These are phyloP conservation scores for Geotrichum cucujoidarum DNA, from an alignment of 1,139 yeast species.

Conservation along the genomic window DNA sequence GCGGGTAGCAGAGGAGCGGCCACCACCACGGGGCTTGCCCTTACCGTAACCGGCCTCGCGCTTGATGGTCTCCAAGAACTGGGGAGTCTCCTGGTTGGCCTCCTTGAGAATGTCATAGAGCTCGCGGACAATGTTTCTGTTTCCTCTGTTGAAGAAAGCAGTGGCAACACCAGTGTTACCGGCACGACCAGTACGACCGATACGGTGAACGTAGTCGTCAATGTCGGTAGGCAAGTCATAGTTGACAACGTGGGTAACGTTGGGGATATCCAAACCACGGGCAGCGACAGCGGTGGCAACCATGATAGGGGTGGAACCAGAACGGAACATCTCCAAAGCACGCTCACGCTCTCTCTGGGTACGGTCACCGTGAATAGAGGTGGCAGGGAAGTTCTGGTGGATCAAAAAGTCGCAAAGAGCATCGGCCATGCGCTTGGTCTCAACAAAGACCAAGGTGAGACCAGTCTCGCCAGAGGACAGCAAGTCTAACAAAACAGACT, in stretches of 20 bases:
- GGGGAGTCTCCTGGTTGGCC: slow-evolving; percentile 97
- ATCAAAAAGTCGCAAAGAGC: slow-evolving; percentile 87
- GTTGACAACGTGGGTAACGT: slow-evolving; percentile 95
- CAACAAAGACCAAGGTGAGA: slow-evolving; percentile 90
- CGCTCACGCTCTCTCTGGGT: slow-evolving; percentile 97
- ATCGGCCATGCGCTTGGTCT: slow-evolving; percentile 98
- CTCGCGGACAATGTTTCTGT: slow-evolving; percentile 84
- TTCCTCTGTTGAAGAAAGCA: slow-evolving; percentile 95
- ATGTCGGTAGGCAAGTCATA: slow-evolving; percentile 94
- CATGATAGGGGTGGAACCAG: slow-evolving; percentile 83
- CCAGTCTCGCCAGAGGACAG: slow-evolving; percentile 73
- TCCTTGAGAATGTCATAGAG: slow-evolving; percentile 81
- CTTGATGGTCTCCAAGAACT: slow-evolving; percentile 71
- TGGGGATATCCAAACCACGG: slow-evolving; percentile 98
- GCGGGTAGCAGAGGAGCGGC: slow-evolving; percentile 33
- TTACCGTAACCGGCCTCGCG: slow-evolving; percentile 71
- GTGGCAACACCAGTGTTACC: slow-evolving; percentile 98
- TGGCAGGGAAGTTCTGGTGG: slow-evolving; percentile 88
- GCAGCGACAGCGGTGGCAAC: slow-evolving; percentile 99
- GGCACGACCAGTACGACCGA: slow-evolving; percentile 99
- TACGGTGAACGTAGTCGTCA: slow-evolving; percentile 98
- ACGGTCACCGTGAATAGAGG: slow-evolving; percentile 98
- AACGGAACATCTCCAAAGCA: slow-evolving; percentile 84
- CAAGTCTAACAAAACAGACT: slow-evolving; percentile 84
- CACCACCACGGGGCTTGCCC: slow-evolving; percentile 48